These are phyloP conservation scores for Fremontodendron californicum DNA, from an alignment of 345 rosid genomes.

Conservation along the genomic window DNA sequence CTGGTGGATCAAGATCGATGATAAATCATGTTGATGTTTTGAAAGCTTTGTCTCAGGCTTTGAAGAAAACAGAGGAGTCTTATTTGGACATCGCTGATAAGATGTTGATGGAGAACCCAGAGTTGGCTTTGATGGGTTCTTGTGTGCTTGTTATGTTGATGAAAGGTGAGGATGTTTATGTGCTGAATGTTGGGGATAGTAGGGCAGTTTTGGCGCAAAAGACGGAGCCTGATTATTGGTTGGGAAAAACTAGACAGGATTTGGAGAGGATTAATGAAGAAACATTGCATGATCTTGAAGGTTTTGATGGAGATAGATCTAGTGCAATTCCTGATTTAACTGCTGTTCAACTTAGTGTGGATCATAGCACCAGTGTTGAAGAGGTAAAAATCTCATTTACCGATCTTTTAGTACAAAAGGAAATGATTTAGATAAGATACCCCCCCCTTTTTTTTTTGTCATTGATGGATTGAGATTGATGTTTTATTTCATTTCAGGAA, in stretches of 20 bases:
- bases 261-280: conserved; percentile 89
- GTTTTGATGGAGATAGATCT: conserved; percentile 36
- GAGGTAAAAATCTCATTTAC: conserved; percentile 43
- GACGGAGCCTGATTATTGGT: conserved; percentile 58
- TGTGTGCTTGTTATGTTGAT: conserved; percentile 90
- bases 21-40: conserved; percentile 65
- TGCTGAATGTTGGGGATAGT: conserved; percentile 96
- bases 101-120: conserved; percentile 86
- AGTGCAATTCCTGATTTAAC: conserved; percentile 29
- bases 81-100: conserved; percentile 78
- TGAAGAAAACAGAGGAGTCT: conserved; percentile 83
- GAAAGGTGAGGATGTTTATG: conserved; percentile 93
- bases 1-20: conserved; percentile 25
- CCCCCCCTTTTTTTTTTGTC: neutral
- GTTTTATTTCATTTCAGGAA: conserved; percentile 48
- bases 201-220: conserved; percentile 85
- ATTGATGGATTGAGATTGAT: neutral
- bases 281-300: conserved; percentile 61
- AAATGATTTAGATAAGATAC: neutral
- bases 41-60: conserved; percentile 73
- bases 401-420: neutral
- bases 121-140: conserved; percentile 92
- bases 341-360: conserved; percentile 71
- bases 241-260: conserved; percentile 65
- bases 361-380: conserved; percentile 78